Evolutionary conservation across 1,284 basidiomycete species (phyloP), one percentile per base, ranked within the genome.

Genomic region (Termitomyces sp.): DNA sequence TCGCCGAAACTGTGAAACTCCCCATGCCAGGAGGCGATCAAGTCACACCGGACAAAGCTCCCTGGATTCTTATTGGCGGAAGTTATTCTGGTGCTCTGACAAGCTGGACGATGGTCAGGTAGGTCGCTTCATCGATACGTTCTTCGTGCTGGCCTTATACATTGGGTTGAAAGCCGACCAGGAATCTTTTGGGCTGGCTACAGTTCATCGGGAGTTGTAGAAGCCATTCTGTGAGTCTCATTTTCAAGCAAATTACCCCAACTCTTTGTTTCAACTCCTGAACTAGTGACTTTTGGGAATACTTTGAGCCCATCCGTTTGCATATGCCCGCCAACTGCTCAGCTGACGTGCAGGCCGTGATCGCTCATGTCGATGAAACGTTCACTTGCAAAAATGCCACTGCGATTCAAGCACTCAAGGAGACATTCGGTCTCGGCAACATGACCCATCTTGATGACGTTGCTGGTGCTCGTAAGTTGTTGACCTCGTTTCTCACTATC

Each of bases 311-410:
- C 15, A 80, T 87, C 58, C 78, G 80, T 9, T 73, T 81, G 58
- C 73, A 81, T 62, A 89, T 88, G 85, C 84, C 86, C 0, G 63
- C 73, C 60, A 89, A 90, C 66, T 90, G 87, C 68, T 88, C 85
- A 10, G 77, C 82, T 0, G 87, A 90, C 61, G 77, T 89, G 26
- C 70, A 85, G 64, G 77, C 77, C n/a, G 85, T 84, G 17, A 79
- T 89, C 56, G 63, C 75, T 1, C 77, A 86, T 61, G 69, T 90
- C 46, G 87, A 90, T 64, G 50, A 73, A 36, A 77, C 81, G 1
- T 81, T 87, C 60, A 70, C 68, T 0, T 68, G 68, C 4, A 73
- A 73, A 0, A 70, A 81, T 57, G 48, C 64, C 2, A 65, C 65
- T 15, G 77, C 79, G 5, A 82, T 84, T 36, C 64, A 80, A 53